A percentile compares a stretch with the other conserved stretches of the same genome.
Conservation (phyloP, 805 yeast species). For the Saccharomyces mikatae region DNA sequence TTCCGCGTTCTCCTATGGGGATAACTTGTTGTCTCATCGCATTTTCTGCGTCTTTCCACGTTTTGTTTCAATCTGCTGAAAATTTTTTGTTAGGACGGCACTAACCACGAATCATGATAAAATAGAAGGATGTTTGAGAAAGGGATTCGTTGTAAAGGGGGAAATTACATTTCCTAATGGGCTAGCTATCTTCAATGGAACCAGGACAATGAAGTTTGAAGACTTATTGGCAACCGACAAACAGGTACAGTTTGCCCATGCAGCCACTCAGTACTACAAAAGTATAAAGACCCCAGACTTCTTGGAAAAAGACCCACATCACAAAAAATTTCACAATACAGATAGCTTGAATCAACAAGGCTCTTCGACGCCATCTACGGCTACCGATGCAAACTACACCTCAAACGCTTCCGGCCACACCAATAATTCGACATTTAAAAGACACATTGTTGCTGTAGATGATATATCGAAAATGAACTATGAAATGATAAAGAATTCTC, state of each 20-base stretch:
- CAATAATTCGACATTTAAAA: slow-evolving; percentile 10
- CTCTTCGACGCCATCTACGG: neutral
- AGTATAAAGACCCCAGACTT: slow-evolving; percentile 1
- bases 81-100: neutral
- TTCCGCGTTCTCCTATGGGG: neutral
- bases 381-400: slow-evolving; percentile 2
- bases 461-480: slow-evolving; percentile 29
- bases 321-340: slow-evolving; percentile 5
- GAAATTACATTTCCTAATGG: neutral
- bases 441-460: slow-evolving; percentile 28
- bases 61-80: slow-evolving; percentile 3
- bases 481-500: slow-evolving; percentile 28
- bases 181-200: neutral
- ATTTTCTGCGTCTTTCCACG: slow-evolving; percentile 1
- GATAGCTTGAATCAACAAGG: neutral
- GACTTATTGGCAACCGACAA: slow-evolving; percentile 7
- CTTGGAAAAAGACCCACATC: slow-evolving; percentile 5
- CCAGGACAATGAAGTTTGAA: slow-evolving; percentile 1
- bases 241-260: slow-evolving; percentile 9
- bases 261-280: slow-evolving; percentile 9
- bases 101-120: neutral
- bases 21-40: slow-evolving; percentile 3
- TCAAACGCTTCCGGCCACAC: neutral
- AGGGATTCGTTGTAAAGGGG: neutral
- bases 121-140: neutral